A percentile compares a stretch with the other conserved stretches of the same genome.
phyloP scores from a whole-genome alignment of 192 early-diverging fungal genomes.

The Coemansia sp. region DNA sequence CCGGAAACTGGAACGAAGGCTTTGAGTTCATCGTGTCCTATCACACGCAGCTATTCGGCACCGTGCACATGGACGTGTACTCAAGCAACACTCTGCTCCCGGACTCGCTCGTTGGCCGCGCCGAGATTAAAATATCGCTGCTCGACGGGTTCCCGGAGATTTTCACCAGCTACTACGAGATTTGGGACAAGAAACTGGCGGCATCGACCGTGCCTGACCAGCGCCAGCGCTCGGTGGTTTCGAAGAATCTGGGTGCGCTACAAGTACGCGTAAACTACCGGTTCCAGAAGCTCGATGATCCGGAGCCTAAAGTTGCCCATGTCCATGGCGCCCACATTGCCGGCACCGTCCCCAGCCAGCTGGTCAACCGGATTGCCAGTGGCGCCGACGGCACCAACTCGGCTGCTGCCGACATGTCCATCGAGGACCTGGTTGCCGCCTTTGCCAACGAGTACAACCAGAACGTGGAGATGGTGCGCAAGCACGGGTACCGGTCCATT shows the following conservation, averaged over 20 bases:
- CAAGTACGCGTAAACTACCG: slow-evolving; percentile 65
- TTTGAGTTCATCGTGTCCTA: slow-evolving; percentile 67
- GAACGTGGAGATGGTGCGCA: slow-evolving; percentile 30
- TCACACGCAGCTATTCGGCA: slow-evolving; percentile 72
- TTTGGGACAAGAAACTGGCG: slow-evolving; percentile 68
- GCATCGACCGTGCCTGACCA: slow-evolving; percentile 59
- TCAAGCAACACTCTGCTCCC: slow-evolving; percentile 58
- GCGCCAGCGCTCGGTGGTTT: slow-evolving; percentile 51
- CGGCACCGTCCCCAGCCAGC: slow-evolving; percentile 32
- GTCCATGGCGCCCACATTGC: slow-evolving; percentile 36
- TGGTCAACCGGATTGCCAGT: slow-evolving; percentile 18
- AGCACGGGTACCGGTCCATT: slow-evolving; percentile 19
- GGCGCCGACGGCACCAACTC: slow-evolving; percentile 7
- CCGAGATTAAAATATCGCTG: slow-evolving; percentile 60
- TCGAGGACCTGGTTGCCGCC: slow-evolving; percentile 39
- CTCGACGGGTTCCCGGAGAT: slow-evolving; percentile 62
- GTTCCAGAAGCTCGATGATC: slow-evolving; percentile 55
- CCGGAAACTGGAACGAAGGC: slow-evolving; percentile 67
- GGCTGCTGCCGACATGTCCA: slow-evolving; percentile 23
- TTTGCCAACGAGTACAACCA: slow-evolving; percentile 45
- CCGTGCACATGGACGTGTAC: slow-evolving; percentile 65
- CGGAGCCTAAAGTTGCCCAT: slow-evolving; percentile 35
- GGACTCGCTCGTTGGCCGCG: slow-evolving; percentile 63
- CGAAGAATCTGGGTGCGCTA: slow-evolving; percentile 65
- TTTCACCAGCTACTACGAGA: slow-evolving; percentile 73